Percentiles rank a stretch among this genome's conserved stretches.
Conservation (phyloP, 306 rosid genomes). For the Gillenia trifoliata region DNA sequence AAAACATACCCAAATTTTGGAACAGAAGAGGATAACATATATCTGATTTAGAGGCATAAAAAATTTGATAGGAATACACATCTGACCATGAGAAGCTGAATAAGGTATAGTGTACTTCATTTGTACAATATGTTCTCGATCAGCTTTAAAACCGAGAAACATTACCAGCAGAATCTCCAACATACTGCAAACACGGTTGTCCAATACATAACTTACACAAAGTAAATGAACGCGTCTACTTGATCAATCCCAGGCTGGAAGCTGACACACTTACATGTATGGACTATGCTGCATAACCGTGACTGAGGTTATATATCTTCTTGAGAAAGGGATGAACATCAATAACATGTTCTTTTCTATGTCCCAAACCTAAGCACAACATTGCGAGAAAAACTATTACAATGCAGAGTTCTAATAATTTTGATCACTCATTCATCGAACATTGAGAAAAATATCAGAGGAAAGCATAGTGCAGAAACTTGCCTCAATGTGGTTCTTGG, state of each 20-base stretch:
- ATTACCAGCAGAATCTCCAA: constrained; percentile 75
- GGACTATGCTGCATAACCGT: constrained; percentile 49
- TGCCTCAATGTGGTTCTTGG: no score
- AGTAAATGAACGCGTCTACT: neutral
- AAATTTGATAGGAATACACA: neutral
- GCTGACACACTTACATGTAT: constrained; percentile 53
- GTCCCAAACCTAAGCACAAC: constrained; percentile 74
- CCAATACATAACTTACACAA: neutral
- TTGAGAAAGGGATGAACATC: constrained; percentile 36
- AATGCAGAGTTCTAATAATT: neutral
- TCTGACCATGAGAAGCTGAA: constrained; percentile 67
- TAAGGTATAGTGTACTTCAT: constrained; percentile 64
- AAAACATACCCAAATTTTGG: neutral
- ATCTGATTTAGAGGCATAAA: neutral
- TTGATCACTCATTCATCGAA: neutral
- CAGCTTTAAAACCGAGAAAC: constrained; percentile 62
- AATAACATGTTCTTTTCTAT: constrained; percentile 48
- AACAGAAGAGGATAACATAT: no score
- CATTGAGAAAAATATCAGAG: neutral
- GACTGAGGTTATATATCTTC: constrained; percentile 59
- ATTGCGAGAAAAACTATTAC: no score
- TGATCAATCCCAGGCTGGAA: neutral
- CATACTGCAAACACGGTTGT: constrained; percentile 39
- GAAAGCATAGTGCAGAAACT: neutral
- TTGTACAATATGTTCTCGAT: constrained; percentile 40